Conservation (phyloP, 305 asterid species). For the Stenogyne calaminthoides region DNA sequence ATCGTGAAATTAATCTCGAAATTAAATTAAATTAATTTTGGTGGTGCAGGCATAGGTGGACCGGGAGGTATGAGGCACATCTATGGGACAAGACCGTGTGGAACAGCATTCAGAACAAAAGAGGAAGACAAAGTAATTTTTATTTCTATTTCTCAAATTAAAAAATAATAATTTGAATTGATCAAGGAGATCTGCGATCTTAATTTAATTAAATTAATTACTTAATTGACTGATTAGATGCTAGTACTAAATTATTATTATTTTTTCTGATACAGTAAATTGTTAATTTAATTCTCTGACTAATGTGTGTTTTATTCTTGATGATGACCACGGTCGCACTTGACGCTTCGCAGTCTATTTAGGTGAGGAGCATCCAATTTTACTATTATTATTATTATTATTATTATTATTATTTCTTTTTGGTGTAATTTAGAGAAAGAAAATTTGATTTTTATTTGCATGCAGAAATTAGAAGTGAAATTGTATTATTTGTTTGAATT, state of each 20-base stretch:
- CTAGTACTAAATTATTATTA: slow-evolving; percentile 18
- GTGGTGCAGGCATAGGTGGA: slow-evolving; percentile 80
- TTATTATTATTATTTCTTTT: background rate
- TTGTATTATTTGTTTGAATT: too few species aligned
- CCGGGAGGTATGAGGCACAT: slow-evolving; percentile 90
- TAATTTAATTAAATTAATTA: slow-evolving; percentile 24
- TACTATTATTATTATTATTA: too few species aligned
- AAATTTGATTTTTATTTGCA: slow-evolving; percentile 21
- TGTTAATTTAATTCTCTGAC: slow-evolving; percentile 40
- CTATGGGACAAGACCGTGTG: slow-evolving; percentile 92
- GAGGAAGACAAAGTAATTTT: slow-evolving; percentile 78
- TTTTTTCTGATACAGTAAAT: slow-evolving; percentile 26
- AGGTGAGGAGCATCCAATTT: slow-evolving; percentile 54
- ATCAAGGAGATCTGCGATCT: slow-evolving; percentile 68
- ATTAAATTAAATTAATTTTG: background rate
- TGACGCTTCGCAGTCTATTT: slow-evolving; percentile 72
- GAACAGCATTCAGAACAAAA: slow-evolving; percentile 78
- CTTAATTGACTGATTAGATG: background rate
- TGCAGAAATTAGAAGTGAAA: slow-evolving; percentile 23
- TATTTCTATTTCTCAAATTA: background rate
- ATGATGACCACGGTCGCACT: slow-evolving; percentile 42
- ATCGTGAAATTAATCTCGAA: background rate
- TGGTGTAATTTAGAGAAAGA: background rate
- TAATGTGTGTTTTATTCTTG: slow-evolving; percentile 40
- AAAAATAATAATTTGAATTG: slow-evolving; percentile 23